These are phyloP conservation scores for sweet orange (Citrus sinensis) DNA, from an alignment of 345 rosid genomes.

Conservation along the genomic window DNA sequence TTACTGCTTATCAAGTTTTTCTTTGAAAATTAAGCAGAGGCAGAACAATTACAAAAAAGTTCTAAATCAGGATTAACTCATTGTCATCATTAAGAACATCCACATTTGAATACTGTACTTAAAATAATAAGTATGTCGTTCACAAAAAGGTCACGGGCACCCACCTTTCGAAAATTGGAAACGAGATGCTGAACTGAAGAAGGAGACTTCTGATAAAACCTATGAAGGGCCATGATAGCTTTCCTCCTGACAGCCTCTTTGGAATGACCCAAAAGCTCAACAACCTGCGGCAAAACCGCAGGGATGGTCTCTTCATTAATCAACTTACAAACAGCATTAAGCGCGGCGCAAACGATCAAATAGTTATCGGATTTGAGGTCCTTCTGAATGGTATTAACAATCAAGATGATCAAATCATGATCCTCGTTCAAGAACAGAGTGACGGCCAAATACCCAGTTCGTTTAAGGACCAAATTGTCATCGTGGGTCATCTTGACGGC, in stretches of 20 bases:
- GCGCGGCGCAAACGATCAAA: slow-evolving; percentile 80
- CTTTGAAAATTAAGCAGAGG: too few species aligned
- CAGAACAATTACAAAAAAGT: too few species aligned
- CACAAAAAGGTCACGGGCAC: not conserved
- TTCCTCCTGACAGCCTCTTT: slow-evolving; percentile 97
- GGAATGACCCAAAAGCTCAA: slow-evolving; percentile 69
- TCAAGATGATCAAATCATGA: slow-evolving; percentile 88
- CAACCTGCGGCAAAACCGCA: slow-evolving; percentile 90
- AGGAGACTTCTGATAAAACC: slow-evolving; percentile 86
- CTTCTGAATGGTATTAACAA: slow-evolving; percentile 95
- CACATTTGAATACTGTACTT: not conserved
- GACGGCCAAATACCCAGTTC: slow-evolving; percentile 95
- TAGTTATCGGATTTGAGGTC: slow-evolving; percentile 91
- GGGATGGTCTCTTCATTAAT: slow-evolving; percentile 99
- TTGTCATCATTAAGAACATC: not conserved
- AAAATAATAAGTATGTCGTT: not conserved
- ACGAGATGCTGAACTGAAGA: slow-evolving; percentile 83
- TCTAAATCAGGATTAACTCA: not conserved
- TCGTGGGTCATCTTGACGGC: slow-evolving; percentile 99
- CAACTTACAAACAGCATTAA: slow-evolving; percentile 84
- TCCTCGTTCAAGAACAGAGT: slow-evolving; percentile 91
- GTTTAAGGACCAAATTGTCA: slow-evolving; percentile 68
- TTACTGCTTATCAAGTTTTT: too few species aligned
- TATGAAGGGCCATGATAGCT: slow-evolving; percentile 97
- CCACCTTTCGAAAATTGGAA: slow-evolving; percentile 86